Percentiles rank a stretch among this genome's conserved stretches.
These are phyloP conservation scores for Solanum chaucha DNA, from an alignment of 257 asterid species.

Conservation along the genomic window DNA sequence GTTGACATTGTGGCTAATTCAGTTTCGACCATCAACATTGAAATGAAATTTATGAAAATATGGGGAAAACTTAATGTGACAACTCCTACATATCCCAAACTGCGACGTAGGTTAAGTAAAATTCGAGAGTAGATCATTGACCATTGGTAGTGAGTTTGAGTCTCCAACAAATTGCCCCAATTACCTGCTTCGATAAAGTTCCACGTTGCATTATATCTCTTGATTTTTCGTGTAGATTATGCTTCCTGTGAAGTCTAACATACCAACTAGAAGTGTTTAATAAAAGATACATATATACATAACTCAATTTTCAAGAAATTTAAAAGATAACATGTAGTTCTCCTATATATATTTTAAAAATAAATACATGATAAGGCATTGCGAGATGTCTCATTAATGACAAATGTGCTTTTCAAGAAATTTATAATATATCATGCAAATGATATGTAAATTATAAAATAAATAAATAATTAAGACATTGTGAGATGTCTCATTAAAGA, in stretches of 20 bases:
- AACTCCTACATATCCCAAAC: no score
- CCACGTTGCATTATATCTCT: neutral
- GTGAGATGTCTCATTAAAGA: neutral
- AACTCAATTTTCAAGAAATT: neutral
- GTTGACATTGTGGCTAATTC: no score
- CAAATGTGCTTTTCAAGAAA: neutral
- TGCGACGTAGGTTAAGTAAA: no score
- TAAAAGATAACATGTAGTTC: neutral
- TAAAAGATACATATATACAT: no score
- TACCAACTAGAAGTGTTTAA: neutral
- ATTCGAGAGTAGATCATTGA: neutral
- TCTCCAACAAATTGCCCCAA: neutral
- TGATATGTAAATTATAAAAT: no score
- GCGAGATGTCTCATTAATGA: neutral
- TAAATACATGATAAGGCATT: neutral
- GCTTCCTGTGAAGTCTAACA: neutral
- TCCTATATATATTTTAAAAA: neutral
- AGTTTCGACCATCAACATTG: no score
- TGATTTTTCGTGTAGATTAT: neutral
- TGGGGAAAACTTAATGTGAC: no score
- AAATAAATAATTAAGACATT: no score
- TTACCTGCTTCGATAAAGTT: no score
- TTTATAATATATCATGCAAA: neutral
- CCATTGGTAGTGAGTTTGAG: neutral
- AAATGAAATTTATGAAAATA: no score